Conservation (phyloP, 2,329 filamentous ascomycete genomes). For the Davidsoniella eucalypti region DNA sequence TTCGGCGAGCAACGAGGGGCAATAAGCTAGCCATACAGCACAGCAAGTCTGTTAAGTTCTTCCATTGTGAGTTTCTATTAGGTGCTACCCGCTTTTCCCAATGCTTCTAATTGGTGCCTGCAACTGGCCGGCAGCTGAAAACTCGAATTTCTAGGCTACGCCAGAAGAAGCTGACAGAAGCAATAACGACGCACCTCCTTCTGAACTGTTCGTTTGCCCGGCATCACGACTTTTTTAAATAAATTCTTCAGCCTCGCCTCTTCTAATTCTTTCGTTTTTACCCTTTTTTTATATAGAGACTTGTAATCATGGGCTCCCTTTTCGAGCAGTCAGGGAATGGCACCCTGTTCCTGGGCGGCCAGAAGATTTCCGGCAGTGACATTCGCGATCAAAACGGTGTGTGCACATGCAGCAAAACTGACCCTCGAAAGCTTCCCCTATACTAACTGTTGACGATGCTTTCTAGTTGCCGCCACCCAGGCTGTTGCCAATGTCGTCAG, state of each 20-base stretch:
- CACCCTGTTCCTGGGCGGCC: conserved; percentile 88
- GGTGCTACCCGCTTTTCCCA: neutral
- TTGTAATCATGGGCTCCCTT: conserved; percentile 63
- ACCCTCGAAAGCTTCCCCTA: conserved; percentile 6
- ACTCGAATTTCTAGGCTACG: neutral
- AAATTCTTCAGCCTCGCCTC: conserved; percentile 2
- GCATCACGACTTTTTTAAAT: conserved; percentile 7
- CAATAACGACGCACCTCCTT: conserved; percentile 1
- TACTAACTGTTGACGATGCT: conserved; percentile 6
- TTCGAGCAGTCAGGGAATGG: conserved; percentile 93
- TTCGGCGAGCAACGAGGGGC: no score
- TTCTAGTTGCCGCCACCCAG: conserved; percentile 73
- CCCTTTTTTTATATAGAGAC: conserved; percentile 5
- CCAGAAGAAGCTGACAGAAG: conserved; percentile 13
- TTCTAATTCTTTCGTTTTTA: conserved; percentile 5
- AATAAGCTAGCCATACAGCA: no score
- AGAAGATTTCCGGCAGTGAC: conserved; percentile 93
- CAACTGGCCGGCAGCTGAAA: conserved; percentile 5
- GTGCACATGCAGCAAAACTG: conserved; percentile 16
- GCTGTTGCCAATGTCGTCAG: conserved; percentile 98
- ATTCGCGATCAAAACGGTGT: conserved; percentile 92
- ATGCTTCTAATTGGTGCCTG: neutral
- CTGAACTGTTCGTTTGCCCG: conserved; percentile 11
- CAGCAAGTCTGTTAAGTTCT: no score
- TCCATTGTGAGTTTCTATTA: neutral